phyloP scores from a whole-genome alignment of 805 yeast species.

The Cyberlindnera euphorbiiphila region DNA sequence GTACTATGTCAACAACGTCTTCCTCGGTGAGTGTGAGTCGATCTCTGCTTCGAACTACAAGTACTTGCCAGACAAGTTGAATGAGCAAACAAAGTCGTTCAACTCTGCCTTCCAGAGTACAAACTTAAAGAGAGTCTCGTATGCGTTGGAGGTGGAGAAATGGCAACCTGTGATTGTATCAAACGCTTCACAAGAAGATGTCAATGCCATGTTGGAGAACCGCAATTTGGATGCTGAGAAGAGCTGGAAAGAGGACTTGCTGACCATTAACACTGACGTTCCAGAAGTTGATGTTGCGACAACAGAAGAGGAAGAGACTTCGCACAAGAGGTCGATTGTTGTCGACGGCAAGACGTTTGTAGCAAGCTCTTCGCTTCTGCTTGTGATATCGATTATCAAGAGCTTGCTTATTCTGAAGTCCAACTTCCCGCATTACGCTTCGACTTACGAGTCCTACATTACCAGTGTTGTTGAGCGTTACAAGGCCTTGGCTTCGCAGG shows the following conservation, averaged over 20 bases:
- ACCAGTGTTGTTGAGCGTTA: constrained; percentile 45
- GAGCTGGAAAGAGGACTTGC: constrained; percentile 41
- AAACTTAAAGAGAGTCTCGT: constrained; percentile 42
- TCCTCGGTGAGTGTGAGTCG: constrained; percentile 78
- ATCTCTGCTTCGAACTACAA: constrained; percentile 60
- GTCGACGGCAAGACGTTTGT: constrained; percentile 56
- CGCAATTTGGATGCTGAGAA: constrained; percentile 41
- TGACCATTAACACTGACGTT: constrained; percentile 14
- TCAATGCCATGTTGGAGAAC: constrained; percentile 49
- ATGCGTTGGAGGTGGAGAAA: constrained; percentile 57
- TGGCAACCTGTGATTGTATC: constrained; percentile 77
- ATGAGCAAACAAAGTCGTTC: constrained; percentile 62
- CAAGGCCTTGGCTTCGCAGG: constrained; percentile 40
- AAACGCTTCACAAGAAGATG: constrained; percentile 41
- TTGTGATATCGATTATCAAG: constrained; percentile 38
- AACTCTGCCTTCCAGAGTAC: constrained; percentile 51
- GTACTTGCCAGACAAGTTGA: constrained; percentile 63
- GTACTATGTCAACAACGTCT: constrained; percentile 61
- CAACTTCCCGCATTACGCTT: constrained; percentile 46
- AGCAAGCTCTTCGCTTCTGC: constrained; percentile 47
- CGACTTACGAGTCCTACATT: constrained; percentile 40
- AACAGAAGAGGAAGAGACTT: constrained; percentile 21
- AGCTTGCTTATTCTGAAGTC: constrained; percentile 54
- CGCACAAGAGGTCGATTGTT: constrained; percentile 38
- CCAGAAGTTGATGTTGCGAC: constrained; percentile 15